Evolutionary conservation across 1,139 yeast species (phyloP), one percentile per base, ranked within the genome.

Genomic region (Scheffersomyces cryptocercus): DNA sequence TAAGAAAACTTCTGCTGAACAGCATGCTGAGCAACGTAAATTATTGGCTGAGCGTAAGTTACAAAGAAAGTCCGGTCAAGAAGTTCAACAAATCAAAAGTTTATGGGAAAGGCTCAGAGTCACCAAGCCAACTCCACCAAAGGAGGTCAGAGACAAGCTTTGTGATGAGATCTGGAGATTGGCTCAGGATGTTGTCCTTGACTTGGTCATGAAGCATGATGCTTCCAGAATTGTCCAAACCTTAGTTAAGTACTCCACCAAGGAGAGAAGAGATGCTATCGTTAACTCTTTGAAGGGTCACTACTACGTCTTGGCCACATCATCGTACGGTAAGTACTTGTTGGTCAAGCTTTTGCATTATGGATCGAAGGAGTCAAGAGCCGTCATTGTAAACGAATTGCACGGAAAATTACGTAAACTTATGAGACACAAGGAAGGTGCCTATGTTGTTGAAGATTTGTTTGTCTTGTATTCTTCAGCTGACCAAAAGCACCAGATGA

Each of bases 381-480:
- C 82, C 43, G 58, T 80, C 32, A 87, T 93, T 45, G 78, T 91
- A 45, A 78, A 85, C 59, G 97, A 89, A 67, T 76, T 93, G 50
- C 96, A 90, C 60, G 98, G 98, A 41, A 85, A 85, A 57, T 80
- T 89, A 56, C 77, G 97, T 64, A 91, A 89, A 66, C 76, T 93
- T 52, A 90, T 93, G 95, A 84, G 95, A 75, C 98, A 93, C 68
- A 85, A 86, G 69, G 98, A 93, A 75, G 99, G 98, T 68, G 98
- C 98, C n/a, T 90, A 93, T 59, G 98, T 93, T 34, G 91, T 91
- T 51, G 98, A 93, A 69, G 99, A 93, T 73, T 77, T 90, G 56
- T 93, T 77, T 63, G 88, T 90, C 28, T 81, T 90, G 52, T 93
- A 91, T 65, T 81, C 97, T 4, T 82, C 90, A 28, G 79, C 85